A percentile compares a stretch with the other conserved stretches of the same genome.
These are phyloP conservation scores for Myxozyma neotropica DNA, from an alignment of 805 yeast species.

Conservation along the genomic window DNA sequence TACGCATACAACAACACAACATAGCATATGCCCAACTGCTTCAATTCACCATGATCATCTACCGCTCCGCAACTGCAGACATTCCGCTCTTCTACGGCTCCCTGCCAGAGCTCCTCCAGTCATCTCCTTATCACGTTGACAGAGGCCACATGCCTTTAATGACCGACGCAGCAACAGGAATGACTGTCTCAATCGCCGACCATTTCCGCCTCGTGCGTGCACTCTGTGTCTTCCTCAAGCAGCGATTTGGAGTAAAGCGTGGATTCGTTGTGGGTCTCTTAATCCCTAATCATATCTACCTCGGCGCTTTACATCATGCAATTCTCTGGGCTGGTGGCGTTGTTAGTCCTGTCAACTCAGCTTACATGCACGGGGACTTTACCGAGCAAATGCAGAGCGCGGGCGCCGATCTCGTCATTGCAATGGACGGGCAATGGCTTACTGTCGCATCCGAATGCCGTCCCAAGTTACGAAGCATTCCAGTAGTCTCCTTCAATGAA, in stretches of 20 bases:
- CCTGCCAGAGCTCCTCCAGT: constrained; percentile 13
- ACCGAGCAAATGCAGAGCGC: constrained; percentile 15
- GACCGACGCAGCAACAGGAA: constrained; percentile 14
- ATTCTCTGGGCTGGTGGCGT: constrained; percentile 22
- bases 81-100: constrained; percentile 13
- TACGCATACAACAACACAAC: too few relatives aligned
- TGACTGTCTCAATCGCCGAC: constrained; percentile 13
- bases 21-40: too few relatives aligned
- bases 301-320: constrained; percentile 40
- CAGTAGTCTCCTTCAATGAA: neutral
- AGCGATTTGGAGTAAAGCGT: constrained; percentile 30
- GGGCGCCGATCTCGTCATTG: constrained; percentile 9
- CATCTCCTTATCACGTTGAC: constrained; percentile 15
- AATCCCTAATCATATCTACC: constrained; percentile 39
- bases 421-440: constrained; percentile 11
- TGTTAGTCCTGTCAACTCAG: constrained; percentile 16
- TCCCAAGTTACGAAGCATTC: neutral
- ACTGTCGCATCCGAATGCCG: constrained; percentile 7
- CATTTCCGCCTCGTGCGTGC: constrained; percentile 14
- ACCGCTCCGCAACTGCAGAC: constrained; percentile 1
- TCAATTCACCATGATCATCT: constrained; percentile 2
- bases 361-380: constrained; percentile 7
- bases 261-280: constrained; percentile 42
- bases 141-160: constrained; percentile 11
- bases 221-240: constrained; percentile 23